Percentiles rank a stretch among this genome's conserved stretches.
phyloP scores from a whole-genome alignment of 306 rosid species.

The Argentina anserina region DNA sequence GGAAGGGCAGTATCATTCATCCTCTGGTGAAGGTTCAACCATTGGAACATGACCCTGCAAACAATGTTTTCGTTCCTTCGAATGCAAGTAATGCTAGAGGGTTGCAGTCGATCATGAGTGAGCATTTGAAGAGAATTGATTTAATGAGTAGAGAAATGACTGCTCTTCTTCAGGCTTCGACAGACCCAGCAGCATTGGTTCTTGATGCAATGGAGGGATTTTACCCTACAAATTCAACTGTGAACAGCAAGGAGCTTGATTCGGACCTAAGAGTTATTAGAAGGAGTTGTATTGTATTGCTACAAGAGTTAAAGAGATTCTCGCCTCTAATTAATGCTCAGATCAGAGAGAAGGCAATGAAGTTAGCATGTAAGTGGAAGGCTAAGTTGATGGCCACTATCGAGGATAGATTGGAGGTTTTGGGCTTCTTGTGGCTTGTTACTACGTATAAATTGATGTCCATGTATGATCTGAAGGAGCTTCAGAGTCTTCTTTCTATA shows the following conservation, averaged over 20 bases:
- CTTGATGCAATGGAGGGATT: constrained; percentile 38
- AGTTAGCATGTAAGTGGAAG: constrained; percentile 43
- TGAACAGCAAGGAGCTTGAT: constrained; percentile 11
- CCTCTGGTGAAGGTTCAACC: neutral
- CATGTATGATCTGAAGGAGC: constrained; percentile 30
- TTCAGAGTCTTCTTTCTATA: constrained; percentile 28
- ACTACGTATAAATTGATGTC: constrained; percentile 33
- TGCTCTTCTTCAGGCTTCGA: neutral
- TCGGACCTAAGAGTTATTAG: constrained; percentile 18
- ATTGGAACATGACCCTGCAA: neutral
- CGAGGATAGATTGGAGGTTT: constrained; percentile 29
- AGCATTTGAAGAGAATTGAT: constrained; percentile 18
- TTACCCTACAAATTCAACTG: constrained; percentile 21
- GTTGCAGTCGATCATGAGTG: constrained; percentile 5
- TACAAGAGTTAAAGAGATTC: constrained; percentile 29
- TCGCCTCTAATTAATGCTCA: constrained; percentile 30
- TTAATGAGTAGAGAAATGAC: neutral
- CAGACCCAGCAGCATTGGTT: constrained; percentile 39
- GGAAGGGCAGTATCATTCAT: constrained; percentile 8
- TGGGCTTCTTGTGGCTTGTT: constrained; percentile 45
- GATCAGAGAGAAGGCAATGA: constrained; percentile 34
- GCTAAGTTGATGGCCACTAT: constrained; percentile 22
- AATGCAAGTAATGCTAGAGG: constrained; percentile 11
- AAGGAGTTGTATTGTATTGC: constrained; percentile 40
- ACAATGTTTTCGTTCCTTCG: neutral